Evolutionary conservation across 495 filamentous ascomycete genomes (phyloP), one percentile per base, ranked within the genome.

Genomic region (Clohesyomyces aquaticus): DNA sequence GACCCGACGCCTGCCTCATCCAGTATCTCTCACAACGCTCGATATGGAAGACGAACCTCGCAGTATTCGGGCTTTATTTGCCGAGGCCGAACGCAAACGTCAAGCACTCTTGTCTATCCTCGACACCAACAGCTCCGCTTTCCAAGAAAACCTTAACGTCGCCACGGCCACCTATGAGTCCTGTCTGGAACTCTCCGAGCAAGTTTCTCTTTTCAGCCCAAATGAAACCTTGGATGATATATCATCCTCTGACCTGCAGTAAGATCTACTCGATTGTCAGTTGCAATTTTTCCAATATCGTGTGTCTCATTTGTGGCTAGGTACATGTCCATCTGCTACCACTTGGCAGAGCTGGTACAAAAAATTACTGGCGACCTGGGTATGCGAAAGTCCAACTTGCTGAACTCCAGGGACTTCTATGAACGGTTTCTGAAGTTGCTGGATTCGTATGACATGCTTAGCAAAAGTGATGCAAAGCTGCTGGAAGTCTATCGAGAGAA

Each of bases 221-320:
- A 98, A 98, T 74, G 94, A 98, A 73, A 81, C 83, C 1, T 75
- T 96, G 29, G 95, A 98, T 57, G 94, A 98, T 79, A 78, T 98
- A 27, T 80, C 89, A 11, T 93, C 92, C 11, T 81, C 80, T n/a
- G 86, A 94, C 75, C 74, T 98, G 45, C 89, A 88, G 82, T 96
- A 83, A 49, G 72, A n/a, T n/a, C n/a, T n/a, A n/a, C n/a, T n/a
- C n/a, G 35, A 42, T 42, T n/a, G 10, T 10, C n/a, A n/a, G 10
- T 78, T 46, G 55, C 71, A 9, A 49, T 19, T 19, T 49, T 10
- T 21, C 46, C 9, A 9, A 49, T 38, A 14, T 14, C 32, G 32
- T 38, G 14, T 38, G 53, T 53, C 50, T 70, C 49, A 78, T 72
- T 69, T 75, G 45, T 21, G 35, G 42, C 21, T 63, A 90, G 87